A percentile compares a stretch with the other conserved stretches of the same genome.
Conservation (phyloP, 805 yeast genomes). For the Groenewaldozyma salmanticensis region DNA sequence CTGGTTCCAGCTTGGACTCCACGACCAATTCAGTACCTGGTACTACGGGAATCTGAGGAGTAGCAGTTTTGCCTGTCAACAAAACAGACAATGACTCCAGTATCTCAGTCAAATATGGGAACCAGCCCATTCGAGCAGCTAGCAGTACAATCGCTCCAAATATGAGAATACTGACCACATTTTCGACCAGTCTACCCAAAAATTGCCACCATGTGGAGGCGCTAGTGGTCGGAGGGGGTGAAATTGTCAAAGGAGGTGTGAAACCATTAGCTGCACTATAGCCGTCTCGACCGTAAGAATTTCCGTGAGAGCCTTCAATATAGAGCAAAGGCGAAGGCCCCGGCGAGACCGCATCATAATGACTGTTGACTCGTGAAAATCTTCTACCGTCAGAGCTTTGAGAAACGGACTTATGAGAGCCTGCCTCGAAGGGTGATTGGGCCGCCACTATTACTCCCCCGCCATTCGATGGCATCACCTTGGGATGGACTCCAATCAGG, state of each 20-base stretch:
- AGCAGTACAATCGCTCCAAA: constrained; percentile 21
- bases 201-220: constrained; percentile 15
- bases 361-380: too few species aligned
- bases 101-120: constrained; percentile 18
- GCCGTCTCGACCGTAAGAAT: too few species aligned
- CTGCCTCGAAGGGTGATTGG: background rate
- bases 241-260: background rate
- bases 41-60: too few species aligned
- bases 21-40: too few species aligned
- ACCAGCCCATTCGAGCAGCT: constrained; percentile 18
- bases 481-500: constrained; percentile 20
- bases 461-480: background rate
- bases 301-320: constrained; percentile 5
- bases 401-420: background rate
- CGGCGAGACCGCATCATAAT: too few species aligned
- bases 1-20: too few species aligned
- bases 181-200: constrained; percentile 28
- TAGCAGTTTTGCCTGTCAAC: constrained; percentile 1
- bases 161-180: constrained; percentile 30
- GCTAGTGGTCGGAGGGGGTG: constrained; percentile 7
- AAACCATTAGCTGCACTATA: too few species aligned
- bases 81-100: constrained; percentile 12
- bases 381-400: background rate
- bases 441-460: background rate
- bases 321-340: constrained; percentile 1